A percentile compares a stretch with the other conserved stretches of the same genome.
These are phyloP conservation scores for Chlorophyllum brunneum DNA, from an alignment of 768 basidiomycete genomes.

Conservation along the genomic window DNA sequence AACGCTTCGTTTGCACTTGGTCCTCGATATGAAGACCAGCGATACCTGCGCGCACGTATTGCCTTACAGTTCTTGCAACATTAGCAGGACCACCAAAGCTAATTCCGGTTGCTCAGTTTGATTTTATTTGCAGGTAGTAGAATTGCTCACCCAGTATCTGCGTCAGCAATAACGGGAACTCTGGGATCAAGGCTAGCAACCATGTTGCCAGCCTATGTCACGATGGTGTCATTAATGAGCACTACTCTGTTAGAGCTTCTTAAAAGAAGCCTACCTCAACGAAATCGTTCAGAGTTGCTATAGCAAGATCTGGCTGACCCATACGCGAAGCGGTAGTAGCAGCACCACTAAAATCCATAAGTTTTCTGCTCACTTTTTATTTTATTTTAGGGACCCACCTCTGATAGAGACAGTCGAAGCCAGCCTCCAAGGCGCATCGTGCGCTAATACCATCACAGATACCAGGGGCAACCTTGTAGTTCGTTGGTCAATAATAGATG, in stretches of 20 bases:
- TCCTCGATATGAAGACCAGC: constrained; percentile 78
- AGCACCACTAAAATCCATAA: constrained; percentile 47
- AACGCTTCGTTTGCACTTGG: constrained; percentile 78
- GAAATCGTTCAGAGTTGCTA: constrained; percentile 75
- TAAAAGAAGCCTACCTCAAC: constrained; percentile 38
- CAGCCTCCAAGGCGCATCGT: constrained; percentile 73
- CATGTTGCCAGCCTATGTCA: constrained; percentile 57
- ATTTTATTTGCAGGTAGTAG: neutral
- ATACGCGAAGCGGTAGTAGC: constrained; percentile 79
- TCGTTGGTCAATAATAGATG: neutral
- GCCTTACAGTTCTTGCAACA: constrained; percentile 70
- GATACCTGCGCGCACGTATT: constrained; percentile 64
- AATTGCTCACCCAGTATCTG: constrained; percentile 63
- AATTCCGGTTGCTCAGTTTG: neutral
- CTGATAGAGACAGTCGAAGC: constrained; percentile 74
- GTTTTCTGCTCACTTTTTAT: neutral
- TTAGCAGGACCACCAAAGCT: constrained; percentile 70
- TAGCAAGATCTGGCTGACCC: constrained; percentile 74
- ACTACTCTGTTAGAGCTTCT: neutral
- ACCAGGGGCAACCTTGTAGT: constrained; percentile 60
- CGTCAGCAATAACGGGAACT: constrained; percentile 72
- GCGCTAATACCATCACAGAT: constrained; percentile 79
- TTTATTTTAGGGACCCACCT: constrained; percentile 35
- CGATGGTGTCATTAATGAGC: neutral
- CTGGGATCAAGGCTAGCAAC: constrained; percentile 60